Evolutionary conservation across 441 rosid genomes (phyloP), one percentile per base, ranked within the genome.

Genomic region (Isatis lusitanica): DNA sequence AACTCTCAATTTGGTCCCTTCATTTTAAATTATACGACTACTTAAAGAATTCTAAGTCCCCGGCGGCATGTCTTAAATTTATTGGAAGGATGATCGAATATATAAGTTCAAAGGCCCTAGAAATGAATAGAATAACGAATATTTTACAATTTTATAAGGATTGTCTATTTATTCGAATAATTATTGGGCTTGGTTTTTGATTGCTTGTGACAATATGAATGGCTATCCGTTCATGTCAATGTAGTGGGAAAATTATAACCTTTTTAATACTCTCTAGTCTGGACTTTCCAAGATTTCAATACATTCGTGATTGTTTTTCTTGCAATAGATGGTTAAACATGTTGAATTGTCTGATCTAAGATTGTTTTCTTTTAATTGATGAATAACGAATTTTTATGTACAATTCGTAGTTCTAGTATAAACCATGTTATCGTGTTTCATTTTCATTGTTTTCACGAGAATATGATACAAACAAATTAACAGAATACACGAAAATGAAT

Each of bases 31-130:
- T 8, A 51, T 7, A 51, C 17, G 63, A 17, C 24, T 31, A 16
- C 21, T 50, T 60, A 48, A 50, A 50, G n/a, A 67, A 21, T 2
- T 9, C 0, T 4, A 66, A 44, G 8, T 31, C 12, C 42, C 6
- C 9, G 21, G 47, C 67, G 36, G 21, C 68, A 46, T 74, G 78
- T 66, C 68, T 68, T 4, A 9, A 35, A 21, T 33, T 60, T 13
- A 68, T 61, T 68, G 78, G 78, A 50, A 40, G 56, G 55, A 51
- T 74, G 56, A 59, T 69, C 39, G 51, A 67, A 52, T 38, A 9
- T 61, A 21, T 39, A 58, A 57, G 26, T 36, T 46, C 6, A 40
- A 57, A 74, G 42, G 33, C 30, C 0, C 21, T 36, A 7, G 7
- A 15, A 60, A 73, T 35, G 13, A 43, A 58, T 30, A 13, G 6